Evolutionary conservation across 78 protist species (phyloP).

Genomic region (Bodo saltans): DNA sequence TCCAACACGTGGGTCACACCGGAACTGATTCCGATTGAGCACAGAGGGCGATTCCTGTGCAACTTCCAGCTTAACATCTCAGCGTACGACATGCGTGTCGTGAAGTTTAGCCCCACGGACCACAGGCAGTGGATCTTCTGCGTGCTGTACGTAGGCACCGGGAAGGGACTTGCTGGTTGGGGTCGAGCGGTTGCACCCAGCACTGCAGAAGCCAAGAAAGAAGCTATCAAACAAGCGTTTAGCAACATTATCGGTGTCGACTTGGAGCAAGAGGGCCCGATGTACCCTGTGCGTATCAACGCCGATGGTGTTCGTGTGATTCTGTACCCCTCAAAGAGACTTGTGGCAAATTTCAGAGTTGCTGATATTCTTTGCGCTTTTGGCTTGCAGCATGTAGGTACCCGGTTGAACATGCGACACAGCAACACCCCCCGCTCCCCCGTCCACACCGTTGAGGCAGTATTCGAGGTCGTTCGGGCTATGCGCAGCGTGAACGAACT

Average conservation of each 20-base stretch:
- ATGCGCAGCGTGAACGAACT: neutral
- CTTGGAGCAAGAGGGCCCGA: neutral
- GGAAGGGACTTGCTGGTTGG: constrained; percentile 20
- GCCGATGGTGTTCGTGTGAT: neutral
- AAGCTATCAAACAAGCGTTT: neutral
- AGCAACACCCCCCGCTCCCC: neutral
- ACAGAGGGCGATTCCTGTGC: neutral
- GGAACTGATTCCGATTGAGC: neutral
- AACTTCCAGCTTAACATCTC: neutral
- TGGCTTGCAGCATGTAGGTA: neutral
- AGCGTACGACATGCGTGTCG: neutral
- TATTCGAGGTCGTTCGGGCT: neutral
- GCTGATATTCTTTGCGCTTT: constrained; percentile 4
- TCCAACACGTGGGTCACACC: neutral
- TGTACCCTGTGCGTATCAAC: neutral
- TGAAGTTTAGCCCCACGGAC: neutral
- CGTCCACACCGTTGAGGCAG: neutral
- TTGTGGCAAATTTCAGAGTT: neutral
- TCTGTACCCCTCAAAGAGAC: neutral
- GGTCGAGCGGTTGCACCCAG: neutral
- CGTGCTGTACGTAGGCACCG: neutral
- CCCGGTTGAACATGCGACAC: neutral
- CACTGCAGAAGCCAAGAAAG: neutral
- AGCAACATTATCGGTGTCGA: constrained; percentile 16
- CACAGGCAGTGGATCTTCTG: neutral